Base-by-base conservation (phyloP, 768 basidiomycete species). In the Paxillus rubicundulus region DNA sequence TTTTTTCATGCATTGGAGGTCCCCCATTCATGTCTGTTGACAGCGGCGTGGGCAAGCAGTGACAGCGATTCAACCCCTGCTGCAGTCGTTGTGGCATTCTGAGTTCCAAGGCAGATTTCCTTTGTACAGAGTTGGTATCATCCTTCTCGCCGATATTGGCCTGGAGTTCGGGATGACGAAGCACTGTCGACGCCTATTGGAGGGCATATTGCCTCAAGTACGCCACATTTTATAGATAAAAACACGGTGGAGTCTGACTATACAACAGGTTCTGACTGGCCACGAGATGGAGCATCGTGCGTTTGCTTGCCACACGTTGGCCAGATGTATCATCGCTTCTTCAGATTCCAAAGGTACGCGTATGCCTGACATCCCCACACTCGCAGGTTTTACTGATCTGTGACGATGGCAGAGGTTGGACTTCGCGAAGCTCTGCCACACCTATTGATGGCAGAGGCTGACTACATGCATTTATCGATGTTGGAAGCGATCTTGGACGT, bases 151-250 rank as follows among this genome's bases (percentile, higher is more conserved):
- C 1, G 92, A 94, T 60, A 70, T 89, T 54, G 82, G 84, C 8
- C 70, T 92, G 17, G 88, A 92, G 60, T 86, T 88, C 62, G 86
- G 84, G 14, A 82, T 92, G 79, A 79, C 85, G 13, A 79, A 81
- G 60, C 77, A 82, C 53, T 84, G 82, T 51, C 75, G 72, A 56
- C 77, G 75, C 52, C 76, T 92, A 45, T 59, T 94, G 42, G 85
- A 90, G 44, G 89, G 88, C 53, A 82, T 92, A 42, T 79, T 92
- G 76, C 91, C 91, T 18, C 91, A 92, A 72, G 91, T 86, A 52
- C 54, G 72, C 58, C 17, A 39, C 41, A n/a, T 32, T 52, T 10
- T 44, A 16, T 7, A 43, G 8, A 13, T 17, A 17, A 21, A 34
- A 33, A 39, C 3, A 32, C 12, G 8, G 14, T 28, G 1, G 40